Base-by-base conservation (phyloP, 1,284 basidiomycete genomes). In the Lignosus rhinocerotis region DNA sequence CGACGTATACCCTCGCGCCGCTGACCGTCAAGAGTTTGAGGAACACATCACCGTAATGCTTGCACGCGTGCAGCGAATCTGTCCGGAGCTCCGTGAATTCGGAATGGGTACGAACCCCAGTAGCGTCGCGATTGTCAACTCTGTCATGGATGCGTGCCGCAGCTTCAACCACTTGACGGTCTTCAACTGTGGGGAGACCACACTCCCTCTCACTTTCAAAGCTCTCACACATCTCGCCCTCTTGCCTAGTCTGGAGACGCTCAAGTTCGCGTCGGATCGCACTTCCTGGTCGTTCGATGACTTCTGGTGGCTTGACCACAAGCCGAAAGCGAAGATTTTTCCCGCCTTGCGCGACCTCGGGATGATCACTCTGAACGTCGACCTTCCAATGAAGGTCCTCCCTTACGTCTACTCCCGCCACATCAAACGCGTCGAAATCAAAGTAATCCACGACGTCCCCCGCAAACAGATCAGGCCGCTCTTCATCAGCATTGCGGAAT, bases 121-220 rank as follows among this genome's bases (percentile, higher is more conserved):
- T 14, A 52, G 51, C 41, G 43, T 44, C 16, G 41, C 41, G 11
- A n/a, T 52, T 10, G 41, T 43, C 11, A 52, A 44, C 17, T 41
- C 41, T 2, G 12, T 44, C 17, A 32, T 52, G 42, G 51, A 52
- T 31, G 32, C 51, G 8, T 42, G 39, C 10, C 32, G 17, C 32
- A 52, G 51, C 41, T 52, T 52, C 51, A 44, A 52, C 10, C 41
- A 44, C 41, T 32, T 52, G 12, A 52, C 51, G 7, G 33, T 25
- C 9, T 52, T 52, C 17, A 17, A 38, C 32, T 52, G 51, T 14
- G 51, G 51, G 2, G 39, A 31, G 6, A 44, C 42, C 10, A 44
- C 51, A 19, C 51, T 53, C 10, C 56, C 51, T n/a, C 30, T 58
- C 33, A 32, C 51, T 7, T 32, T 49, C 39, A 41, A 51, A 5